These are phyloP conservation scores for Wickerhamiella kurtzmanii DNA, from an alignment of 805 yeast species.

Conservation along the genomic window DNA sequence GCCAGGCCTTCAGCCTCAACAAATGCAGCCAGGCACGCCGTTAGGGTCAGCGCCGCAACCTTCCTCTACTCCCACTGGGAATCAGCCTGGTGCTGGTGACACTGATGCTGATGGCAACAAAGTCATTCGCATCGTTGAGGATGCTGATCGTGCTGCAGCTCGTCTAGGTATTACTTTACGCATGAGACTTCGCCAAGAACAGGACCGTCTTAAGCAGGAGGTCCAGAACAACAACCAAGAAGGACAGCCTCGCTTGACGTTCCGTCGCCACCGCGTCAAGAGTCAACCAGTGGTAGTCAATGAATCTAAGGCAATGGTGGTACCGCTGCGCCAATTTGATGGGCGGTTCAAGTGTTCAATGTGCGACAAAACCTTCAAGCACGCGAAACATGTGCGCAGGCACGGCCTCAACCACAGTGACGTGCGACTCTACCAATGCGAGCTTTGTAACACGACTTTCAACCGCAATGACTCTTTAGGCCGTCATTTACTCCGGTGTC, in stretches of 20 bases:
- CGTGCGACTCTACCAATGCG: conserved; percentile 10
- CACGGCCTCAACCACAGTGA: conserved; percentile 14
- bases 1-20: too few relatives aligned
- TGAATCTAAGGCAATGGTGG: not conserved
- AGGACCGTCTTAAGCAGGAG: not conserved
- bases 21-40: too few relatives aligned
- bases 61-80: too few relatives aligned
- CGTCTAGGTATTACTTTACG: not conserved
- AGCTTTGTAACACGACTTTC: conserved; percentile 10
- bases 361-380: conserved; percentile 14
- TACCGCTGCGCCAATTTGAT: conserved; percentile 7
- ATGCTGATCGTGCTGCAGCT: not conserved
- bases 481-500: conserved; percentile 11
- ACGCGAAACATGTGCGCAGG: conserved; percentile 16
- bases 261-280: not conserved
- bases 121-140: not conserved
- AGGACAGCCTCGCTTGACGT: not conserved
- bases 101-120: not conserved
- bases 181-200: not conserved
- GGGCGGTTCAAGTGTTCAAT: conserved; percentile 15
- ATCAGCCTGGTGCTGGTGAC: too few relatives aligned
- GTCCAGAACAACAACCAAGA: not conserved
- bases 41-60: too few relatives aligned
- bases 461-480: conserved; percentile 12
- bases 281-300: not conserved